These are phyloP conservation scores for Lomentospora prolificans DNA, from an alignment of 2,329 filamentous ascomycete genomes.

Conservation along the genomic window DNA sequence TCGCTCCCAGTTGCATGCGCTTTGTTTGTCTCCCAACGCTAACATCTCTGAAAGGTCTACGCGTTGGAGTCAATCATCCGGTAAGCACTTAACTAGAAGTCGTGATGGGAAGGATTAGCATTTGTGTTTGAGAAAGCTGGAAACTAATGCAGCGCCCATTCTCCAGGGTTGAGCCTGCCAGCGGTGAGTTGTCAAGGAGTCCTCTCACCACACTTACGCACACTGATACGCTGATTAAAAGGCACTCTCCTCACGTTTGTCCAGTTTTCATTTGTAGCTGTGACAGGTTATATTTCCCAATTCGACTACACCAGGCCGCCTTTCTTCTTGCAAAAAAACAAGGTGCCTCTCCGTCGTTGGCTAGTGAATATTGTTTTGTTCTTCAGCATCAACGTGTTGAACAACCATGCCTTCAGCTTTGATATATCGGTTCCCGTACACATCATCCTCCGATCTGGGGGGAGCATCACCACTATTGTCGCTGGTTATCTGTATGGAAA, in stretches of 20 bases:
- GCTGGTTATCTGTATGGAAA: conserved; percentile 85
- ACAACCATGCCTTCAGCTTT: conserved; percentile 97
- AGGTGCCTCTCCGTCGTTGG: conserved; percentile 79
- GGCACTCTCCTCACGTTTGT: conserved; percentile 82
- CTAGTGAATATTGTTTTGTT: conserved; percentile 81
- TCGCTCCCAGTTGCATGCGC: neutral
- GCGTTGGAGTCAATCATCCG: conserved; percentile 91
- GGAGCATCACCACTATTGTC: conserved; percentile 88
- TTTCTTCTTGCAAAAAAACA: conserved; percentile 65
- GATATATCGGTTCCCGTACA: conserved; percentile 93
- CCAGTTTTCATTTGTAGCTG: conserved; percentile 74
- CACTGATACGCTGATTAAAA: conserved; percentile 23
- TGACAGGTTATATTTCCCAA: conserved; percentile 68
- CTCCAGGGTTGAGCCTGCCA: conserved; percentile 67
- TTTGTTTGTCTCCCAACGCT: conserved; percentile 12
- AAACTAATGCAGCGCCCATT: neutral
- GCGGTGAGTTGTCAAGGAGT: conserved; percentile 48
- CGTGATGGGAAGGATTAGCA: neutral
- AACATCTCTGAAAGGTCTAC: conserved; percentile 58
- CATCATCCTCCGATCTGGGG: conserved; percentile 90
- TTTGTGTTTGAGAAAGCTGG: conserved; percentile 11
- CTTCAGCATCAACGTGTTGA: conserved; percentile 87
- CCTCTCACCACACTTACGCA: neutral
- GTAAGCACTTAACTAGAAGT: conserved; percentile 39
- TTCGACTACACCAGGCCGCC: conserved; percentile 58